Percentiles rank a stretch among this genome's conserved stretches.
Conservation (phyloP, 1,284 basidiomycete genomes). For the Mycosarcoma maydis region DNA sequence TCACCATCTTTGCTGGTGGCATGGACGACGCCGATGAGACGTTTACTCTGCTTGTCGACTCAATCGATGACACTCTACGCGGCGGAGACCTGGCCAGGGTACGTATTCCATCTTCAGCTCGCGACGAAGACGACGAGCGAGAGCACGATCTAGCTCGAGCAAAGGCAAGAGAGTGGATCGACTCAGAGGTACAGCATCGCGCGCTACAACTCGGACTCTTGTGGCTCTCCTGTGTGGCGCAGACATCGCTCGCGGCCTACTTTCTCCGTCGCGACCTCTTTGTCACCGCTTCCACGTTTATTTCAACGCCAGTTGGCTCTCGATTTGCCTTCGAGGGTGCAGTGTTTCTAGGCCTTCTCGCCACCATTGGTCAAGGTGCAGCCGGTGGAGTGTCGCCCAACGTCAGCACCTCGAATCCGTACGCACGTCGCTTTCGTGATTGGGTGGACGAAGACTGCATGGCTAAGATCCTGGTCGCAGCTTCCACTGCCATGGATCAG, state of each 20-base stretch:
- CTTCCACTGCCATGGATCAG: conserved; percentile 32
- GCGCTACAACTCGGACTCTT: conserved; percentile 54
- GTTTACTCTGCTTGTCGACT: conserved; percentile 55
- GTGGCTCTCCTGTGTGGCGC: conserved; percentile 49
- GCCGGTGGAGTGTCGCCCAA: conserved; percentile 33
- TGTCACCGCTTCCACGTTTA: conserved; percentile 45
- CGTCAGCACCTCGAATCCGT: conserved; percentile 45
- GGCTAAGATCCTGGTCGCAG: conserved; percentile 33
- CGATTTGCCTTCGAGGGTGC: conserved; percentile 52
- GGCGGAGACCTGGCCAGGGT: conserved; percentile 36
- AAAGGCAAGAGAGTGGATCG: conserved; percentile 37
- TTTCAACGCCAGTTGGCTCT: conserved; percentile 29
- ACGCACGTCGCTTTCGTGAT: conserved; percentile 47
- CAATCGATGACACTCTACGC: conserved; percentile 52
- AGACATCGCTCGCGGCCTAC: conserved; percentile 59
- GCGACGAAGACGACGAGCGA: conserved; percentile 24
- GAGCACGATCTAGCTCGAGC: conserved; percentile 21
- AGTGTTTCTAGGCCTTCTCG: conserved; percentile 57
- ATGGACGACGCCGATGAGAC: conserved; percentile 64
- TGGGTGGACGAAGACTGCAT: conserved; percentile 54
- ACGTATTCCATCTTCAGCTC: conserved; percentile 29
- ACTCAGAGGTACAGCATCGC: conserved; percentile 44
- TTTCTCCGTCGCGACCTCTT: conserved; percentile 61
- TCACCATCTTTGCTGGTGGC: conserved; percentile 59
- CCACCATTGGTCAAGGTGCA: conserved; percentile 53